A percentile compares a stretch with the other conserved stretches of the same genome.
These are phyloP conservation scores for Allium cepa DNA, from an alignment of 106 monocot genomes.

Conservation along the genomic window DNA sequence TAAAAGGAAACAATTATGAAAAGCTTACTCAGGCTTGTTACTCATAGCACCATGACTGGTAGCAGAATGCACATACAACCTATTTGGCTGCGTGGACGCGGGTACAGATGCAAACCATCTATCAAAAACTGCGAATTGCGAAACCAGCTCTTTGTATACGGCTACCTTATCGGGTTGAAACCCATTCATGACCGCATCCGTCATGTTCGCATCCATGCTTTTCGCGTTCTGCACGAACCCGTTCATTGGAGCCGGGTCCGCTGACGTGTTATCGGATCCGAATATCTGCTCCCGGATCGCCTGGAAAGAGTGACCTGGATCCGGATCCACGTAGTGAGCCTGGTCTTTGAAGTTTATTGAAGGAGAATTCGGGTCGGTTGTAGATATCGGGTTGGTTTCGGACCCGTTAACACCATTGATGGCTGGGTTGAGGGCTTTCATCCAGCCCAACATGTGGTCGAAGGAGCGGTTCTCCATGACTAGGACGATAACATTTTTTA, in stretches of 20 bases:
- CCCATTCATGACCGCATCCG: constrained; percentile 71
- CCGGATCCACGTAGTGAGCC: constrained; percentile 46
- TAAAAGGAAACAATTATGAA: not conserved
- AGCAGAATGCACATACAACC: constrained; percentile 73
- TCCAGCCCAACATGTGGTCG: constrained; percentile 80
- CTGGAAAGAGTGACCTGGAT: constrained; percentile 88
- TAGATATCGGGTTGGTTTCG: constrained; percentile 45
- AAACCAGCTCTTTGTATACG: constrained; percentile 51
- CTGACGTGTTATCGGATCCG: constrained; percentile 50
- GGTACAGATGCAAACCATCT: constrained; percentile 84
- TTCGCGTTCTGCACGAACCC: constrained; percentile 58
- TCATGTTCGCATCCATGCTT: constrained; percentile 10
- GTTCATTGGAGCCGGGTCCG: constrained; percentile 42
- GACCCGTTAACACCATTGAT: constrained; percentile 63
- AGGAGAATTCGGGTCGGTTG: constrained; percentile 35
- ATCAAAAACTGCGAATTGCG: constrained; percentile 79
- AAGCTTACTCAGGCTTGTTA: constrained; percentile 32
- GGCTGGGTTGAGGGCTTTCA: constrained; percentile 60
- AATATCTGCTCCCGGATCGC: constrained; percentile 87
- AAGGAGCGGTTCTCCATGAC: constrained; percentile 92
- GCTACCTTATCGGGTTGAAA: constrained; percentile 79
- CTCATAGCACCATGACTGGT: constrained; percentile 78
- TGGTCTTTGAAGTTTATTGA: constrained; percentile 14
- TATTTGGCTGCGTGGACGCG: constrained; percentile 78
- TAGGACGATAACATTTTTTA: constrained; percentile 66